Evolutionary conservation across 179 eudicot species (phyloP).

Genomic region (Spergularia azorica): DNA sequence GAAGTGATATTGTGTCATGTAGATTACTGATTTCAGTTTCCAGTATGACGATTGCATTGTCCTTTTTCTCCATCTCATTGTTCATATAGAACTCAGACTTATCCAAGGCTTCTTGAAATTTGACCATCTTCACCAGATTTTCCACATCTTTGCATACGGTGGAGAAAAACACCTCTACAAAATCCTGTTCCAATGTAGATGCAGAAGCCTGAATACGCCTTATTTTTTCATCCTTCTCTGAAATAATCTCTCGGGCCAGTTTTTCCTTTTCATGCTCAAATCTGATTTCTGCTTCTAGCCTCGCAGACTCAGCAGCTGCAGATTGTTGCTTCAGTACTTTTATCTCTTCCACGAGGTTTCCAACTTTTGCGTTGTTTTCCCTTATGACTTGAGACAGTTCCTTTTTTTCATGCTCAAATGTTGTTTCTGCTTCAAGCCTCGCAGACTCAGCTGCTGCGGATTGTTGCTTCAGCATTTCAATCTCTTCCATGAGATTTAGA

Average conservation of each 20-base stretch:
- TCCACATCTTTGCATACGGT: conserved; percentile 40
- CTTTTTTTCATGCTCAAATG: conserved; percentile 33
- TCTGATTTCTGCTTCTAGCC: conserved; percentile 20
- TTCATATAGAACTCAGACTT: conserved; percentile 45
- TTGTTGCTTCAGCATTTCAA: conserved; percentile 14
- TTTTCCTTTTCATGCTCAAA: conserved; percentile 37
- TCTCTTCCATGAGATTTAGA: conserved; percentile 13
- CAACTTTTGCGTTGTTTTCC: conserved; percentile 23
- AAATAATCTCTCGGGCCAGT: conserved; percentile 22
- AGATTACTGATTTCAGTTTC: conserved; percentile 41
- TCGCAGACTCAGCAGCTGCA: conserved; percentile 19
- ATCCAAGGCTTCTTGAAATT: conserved; percentile 57
- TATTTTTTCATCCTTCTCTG: conserved; percentile 40
- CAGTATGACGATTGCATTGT: conserved; percentile 38
- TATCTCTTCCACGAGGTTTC: conserved; percentile 12
- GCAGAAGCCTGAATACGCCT: conserved; percentile 32
- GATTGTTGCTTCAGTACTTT: conserved; percentile 13
- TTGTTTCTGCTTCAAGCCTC: conserved; percentile 20
- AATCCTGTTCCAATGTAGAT: conserved; percentile 33
- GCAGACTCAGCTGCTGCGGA: conserved; percentile 12
- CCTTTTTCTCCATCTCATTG: conserved; percentile 55
- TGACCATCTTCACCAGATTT: conserved; percentile 39
- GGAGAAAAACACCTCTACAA: conserved; percentile 28
- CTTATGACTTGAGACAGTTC: conserved; percentile 17
- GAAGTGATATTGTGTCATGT: conserved; percentile 32